Percentiles rank a stretch among this genome's conserved stretches.
phyloP scores from a whole-genome alignment of 805 yeast species.

The Starmerella vaccinii region DNA sequence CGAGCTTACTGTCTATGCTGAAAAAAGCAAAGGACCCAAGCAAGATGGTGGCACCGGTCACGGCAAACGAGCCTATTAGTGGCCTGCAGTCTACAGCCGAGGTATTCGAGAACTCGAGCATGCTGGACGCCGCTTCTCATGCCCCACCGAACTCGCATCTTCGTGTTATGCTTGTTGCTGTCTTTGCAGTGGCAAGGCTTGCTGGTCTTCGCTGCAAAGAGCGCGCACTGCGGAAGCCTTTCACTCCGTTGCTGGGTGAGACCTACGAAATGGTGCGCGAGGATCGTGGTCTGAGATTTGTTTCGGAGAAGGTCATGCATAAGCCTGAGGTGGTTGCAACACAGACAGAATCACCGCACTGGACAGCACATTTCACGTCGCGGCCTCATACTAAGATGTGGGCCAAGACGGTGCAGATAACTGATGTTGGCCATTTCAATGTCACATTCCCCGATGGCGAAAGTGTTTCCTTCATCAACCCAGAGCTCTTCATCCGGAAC shows the following conservation, averaged over 20 bases:
- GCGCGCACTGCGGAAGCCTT: slow-evolving; percentile 77
- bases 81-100: slow-evolving; percentile 74
- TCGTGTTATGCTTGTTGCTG: slow-evolving; percentile 52
- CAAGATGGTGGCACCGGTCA: slow-evolving; percentile 71
- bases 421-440: slow-evolving; percentile 58
- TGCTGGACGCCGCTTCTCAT: slow-evolving; percentile 55
- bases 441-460: slow-evolving; percentile 56
- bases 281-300: slow-evolving; percentile 59
- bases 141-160: slow-evolving; percentile 43
- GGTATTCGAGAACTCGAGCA: slow-evolving; percentile 58
- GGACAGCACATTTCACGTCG: slow-evolving; percentile 43
- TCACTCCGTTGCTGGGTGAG: slow-evolving; percentile 89
- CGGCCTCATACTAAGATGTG: slow-evolving; percentile 69
- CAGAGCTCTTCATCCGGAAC: slow-evolving; percentile 72
- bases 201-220: slow-evolving; percentile 64
- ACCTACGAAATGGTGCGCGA: slow-evolving; percentile 84
- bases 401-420: slow-evolving; percentile 85
- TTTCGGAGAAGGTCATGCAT: slow-evolving; percentile 81
- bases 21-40: slow-evolving; percentile 82
- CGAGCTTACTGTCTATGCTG: slow-evolving; percentile 66
- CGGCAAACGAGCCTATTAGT: slow-evolving; percentile 83
- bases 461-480: slow-evolving; percentile 66
- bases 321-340: slow-evolving; percentile 79
- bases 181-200: slow-evolving; percentile 69
- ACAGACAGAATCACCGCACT: slow-evolving; percentile 57